phyloP scores from a whole-genome alignment of 2,329 filamentous ascomycete species.

The Pseudocercospora musae region DNA sequence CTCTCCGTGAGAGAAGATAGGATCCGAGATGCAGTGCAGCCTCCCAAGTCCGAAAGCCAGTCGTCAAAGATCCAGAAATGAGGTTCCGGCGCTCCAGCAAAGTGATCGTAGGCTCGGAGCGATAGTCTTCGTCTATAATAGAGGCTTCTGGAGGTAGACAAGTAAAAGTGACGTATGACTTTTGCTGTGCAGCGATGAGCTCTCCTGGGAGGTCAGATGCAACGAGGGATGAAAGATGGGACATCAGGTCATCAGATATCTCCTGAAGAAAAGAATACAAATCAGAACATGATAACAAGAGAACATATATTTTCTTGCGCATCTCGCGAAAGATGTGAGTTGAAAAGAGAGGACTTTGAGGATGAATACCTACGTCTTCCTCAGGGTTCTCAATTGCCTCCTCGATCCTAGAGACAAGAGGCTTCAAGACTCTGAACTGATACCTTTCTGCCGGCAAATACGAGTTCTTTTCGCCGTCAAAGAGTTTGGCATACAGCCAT shows the following conservation, averaged over 20 bases:
- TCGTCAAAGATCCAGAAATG: constrained; percentile 68
- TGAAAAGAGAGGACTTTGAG: constrained; percentile 16
- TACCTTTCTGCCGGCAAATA: constrained; percentile 67
- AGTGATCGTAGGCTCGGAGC: constrained; percentile 47
- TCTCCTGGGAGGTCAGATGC: constrained; percentile 62
- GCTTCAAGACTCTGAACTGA: constrained; percentile 68
- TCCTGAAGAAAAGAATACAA: constrained; percentile 55
- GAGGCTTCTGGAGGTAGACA: constrained; percentile 31
- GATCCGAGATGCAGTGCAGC: constrained; percentile 70
- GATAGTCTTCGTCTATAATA: constrained; percentile 14
- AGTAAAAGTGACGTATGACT: constrained; percentile 71
- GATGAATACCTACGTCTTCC: constrained; percentile 67
- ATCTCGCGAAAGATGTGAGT: background rate
- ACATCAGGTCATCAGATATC: constrained; percentile 77
- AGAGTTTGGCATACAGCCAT: constrained; percentile 63
- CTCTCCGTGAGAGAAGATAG: constrained; percentile 56
- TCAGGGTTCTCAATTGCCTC: constrained; percentile 75
- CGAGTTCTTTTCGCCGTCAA: constrained; percentile 55
- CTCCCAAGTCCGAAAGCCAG: constrained; percentile 77
- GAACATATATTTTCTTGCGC: constrained; percentile 13
- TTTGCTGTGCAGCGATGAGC: constrained; percentile 64
- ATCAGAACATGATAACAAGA: constrained; percentile 27
- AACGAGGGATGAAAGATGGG: constrained; percentile 63
- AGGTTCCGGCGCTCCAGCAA: constrained; percentile 67
- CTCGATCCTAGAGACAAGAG: constrained; percentile 68